Percentiles rank a stretch among this genome's conserved stretches.
Evolutionary conservation across 2,329 filamentous ascomycete genomes (phyloP).

Genomic region (Pyrenophora graminea): DNA sequence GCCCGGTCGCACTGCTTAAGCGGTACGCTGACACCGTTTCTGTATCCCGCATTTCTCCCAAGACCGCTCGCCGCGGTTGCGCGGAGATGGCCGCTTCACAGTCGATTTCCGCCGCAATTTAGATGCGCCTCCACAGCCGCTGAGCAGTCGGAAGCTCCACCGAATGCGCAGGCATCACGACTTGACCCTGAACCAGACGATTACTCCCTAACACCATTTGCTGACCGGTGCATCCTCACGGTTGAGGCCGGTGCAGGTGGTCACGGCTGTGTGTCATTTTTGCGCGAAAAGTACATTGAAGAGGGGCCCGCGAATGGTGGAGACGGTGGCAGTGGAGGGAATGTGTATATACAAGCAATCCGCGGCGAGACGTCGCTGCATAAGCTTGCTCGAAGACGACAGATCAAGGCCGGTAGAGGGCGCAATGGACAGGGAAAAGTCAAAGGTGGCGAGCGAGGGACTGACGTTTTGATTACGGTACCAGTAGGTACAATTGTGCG

Average conservation of each 20-base stretch:
- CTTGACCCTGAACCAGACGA: constrained; percentile 84
- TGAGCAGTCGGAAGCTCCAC: constrained; percentile 7
- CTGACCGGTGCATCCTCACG: constrained; percentile 79
- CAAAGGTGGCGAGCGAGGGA: constrained; percentile 75
- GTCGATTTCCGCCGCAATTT: constrained; percentile 19
- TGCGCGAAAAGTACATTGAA: constrained; percentile 85
- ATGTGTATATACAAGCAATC: constrained; percentile 91
- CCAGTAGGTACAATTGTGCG: constrained; percentile 90
- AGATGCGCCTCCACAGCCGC: constrained; percentile 37
- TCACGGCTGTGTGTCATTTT: constrained; percentile 90
- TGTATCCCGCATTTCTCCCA: constrained; percentile 50
- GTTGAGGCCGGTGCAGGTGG: constrained; percentile 81
- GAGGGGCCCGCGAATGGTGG: constrained; percentile 93
- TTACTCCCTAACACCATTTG: constrained; percentile 80
- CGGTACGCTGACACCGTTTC: constrained; percentile 50
- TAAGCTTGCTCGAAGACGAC: constrained; percentile 79
- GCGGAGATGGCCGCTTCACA: constrained; percentile 23
- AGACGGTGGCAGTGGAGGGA: constrained; percentile 89
- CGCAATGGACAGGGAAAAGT: constrained; percentile 76
- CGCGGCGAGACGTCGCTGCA: constrained; percentile 90
- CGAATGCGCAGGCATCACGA: constrained; percentile 28
- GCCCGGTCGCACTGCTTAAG: constrained; percentile 35
- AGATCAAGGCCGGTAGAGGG: constrained; percentile 75
- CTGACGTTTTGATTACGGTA: constrained; percentile 86
- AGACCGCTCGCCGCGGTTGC: constrained; percentile 26